A percentile compares a stretch with the other conserved stretches of the same genome.
These are phyloP conservation scores for Magnolia kwangsiensis DNA, from an alignment of 164 flowering plant species.

Conservation along the genomic window DNA sequence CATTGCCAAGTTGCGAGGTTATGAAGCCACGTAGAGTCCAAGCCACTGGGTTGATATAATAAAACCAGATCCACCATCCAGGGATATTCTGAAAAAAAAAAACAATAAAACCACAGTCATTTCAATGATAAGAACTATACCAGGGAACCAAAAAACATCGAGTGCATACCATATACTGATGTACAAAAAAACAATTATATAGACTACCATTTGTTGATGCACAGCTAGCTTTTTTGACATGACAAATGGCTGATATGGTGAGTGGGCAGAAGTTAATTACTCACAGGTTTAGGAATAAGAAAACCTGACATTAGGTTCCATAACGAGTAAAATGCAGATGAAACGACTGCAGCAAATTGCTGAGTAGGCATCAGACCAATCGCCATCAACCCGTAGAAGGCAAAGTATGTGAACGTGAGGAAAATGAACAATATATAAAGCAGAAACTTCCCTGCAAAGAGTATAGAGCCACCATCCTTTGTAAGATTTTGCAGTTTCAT, in stretches of 20 bases:
- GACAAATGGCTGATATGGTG: not conserved
- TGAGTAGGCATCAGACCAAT: conserved; percentile 75
- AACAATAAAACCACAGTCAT: not conserved
- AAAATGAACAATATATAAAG: conserved; percentile 72
- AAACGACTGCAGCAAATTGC: conserved; percentile 71
- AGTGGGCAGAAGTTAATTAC: conserved; percentile 10
- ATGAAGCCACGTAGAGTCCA: conserved; percentile 80
- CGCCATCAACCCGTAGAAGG: conserved; percentile 91
- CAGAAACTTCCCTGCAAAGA: conserved; percentile 62
- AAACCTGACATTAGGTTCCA: conserved; percentile 94
- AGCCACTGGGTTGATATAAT: conserved; percentile 69
- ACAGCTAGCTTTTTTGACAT: no score
- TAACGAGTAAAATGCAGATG: conserved; percentile 85
- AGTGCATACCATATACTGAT: no score
- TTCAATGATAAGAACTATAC: no score
- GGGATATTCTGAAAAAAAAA: conserved; percentile 65
- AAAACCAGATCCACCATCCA: conserved; percentile 90
- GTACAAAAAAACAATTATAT: no score
- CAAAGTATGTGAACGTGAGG: conserved; percentile 78
- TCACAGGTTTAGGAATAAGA: conserved; percentile 72
- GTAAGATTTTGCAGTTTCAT: not conserved
- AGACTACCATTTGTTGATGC: no score
- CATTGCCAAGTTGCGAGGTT: conserved; percentile 77
- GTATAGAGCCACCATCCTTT: not conserved
- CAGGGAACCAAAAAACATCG: no score